phyloP scores from a whole-genome alignment of 257 asterid species.

The Solanum commersonii region DNA sequence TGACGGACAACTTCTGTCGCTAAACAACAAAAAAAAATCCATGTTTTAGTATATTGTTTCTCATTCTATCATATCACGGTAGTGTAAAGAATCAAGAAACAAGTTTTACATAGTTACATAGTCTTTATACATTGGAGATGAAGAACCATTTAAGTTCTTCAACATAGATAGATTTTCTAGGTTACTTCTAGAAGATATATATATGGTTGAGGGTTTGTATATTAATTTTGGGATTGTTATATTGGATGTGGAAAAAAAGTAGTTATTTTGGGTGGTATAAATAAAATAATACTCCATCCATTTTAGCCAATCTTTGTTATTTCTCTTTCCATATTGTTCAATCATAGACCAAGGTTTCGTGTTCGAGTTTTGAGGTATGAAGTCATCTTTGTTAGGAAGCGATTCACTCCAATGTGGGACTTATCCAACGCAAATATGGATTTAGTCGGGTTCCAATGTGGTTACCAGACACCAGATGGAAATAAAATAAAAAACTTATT shows the following conservation, averaged over 20 bases:
- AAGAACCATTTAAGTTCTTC: constrained; percentile 44
- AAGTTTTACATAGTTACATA: constrained; percentile 30
- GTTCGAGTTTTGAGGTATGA: not conserved
- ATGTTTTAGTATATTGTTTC: constrained; percentile 17
- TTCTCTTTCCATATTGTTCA: not conserved
- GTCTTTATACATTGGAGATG: constrained; percentile 33
- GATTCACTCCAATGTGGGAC: not conserved
- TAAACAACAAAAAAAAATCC: not conserved
- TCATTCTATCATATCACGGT: constrained; percentile 10
- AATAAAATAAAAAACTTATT: not conserved
- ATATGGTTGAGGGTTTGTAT: constrained; percentile 64
- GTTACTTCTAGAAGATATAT: constrained; percentile 16
- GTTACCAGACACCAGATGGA: not conserved
- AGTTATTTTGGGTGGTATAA: constrained; percentile 46
- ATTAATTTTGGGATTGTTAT: constrained; percentile 66
- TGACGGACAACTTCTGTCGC: not conserved
- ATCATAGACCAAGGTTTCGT: not conserved
- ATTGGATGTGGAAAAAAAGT: constrained; percentile 25
- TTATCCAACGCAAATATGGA: no score
- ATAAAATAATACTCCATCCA: constrained; percentile 27
- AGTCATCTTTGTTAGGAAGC: not conserved
- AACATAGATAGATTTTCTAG: constrained; percentile 29
- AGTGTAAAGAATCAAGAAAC: constrained; percentile 35
- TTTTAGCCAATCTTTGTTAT: not conserved
- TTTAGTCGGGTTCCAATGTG: no score